Percentiles rank a stretch among this genome's conserved stretches.
Conservation (phyloP, 2,329 filamentous ascomycete species). For the Trichoderma brevicompactum region DNA sequence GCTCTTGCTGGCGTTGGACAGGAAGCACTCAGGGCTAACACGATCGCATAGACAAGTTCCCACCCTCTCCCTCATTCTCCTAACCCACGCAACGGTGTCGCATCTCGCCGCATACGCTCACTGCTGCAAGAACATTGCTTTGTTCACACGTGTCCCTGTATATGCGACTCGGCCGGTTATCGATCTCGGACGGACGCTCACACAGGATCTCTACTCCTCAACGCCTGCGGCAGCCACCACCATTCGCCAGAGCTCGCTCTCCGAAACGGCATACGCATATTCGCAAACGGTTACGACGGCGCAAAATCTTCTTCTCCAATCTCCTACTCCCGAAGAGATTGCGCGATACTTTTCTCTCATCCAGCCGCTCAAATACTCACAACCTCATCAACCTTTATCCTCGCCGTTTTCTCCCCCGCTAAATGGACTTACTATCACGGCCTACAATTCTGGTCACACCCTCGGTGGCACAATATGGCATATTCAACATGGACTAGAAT, state of each 20-base stretch:
- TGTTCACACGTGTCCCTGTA: conserved; percentile 88
- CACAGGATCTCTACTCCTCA: conserved; percentile 91
- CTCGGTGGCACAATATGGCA: conserved; percentile 98
- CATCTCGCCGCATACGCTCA: conserved; percentile 94
- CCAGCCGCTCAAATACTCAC: conserved; percentile 92
- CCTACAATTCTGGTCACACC: conserved; percentile 95
- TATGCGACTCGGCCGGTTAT: conserved; percentile 95
- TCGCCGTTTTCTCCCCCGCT: conserved; percentile 88
- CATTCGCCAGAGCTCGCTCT: conserved; percentile 73
- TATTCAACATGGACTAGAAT: conserved; percentile 94
- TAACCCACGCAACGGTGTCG: conserved; percentile 90
- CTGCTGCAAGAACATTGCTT: conserved; percentile 94
- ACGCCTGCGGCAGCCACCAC: conserved; percentile 86
- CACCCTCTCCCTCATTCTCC: conserved; percentile 87
- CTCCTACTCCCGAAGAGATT: conserved; percentile 86
- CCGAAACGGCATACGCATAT: conserved; percentile 62
- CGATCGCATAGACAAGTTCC: conserved; percentile 71
- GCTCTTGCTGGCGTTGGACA: neutral
- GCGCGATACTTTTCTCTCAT: conserved; percentile 89
- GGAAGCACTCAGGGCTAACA: conserved; percentile 32
- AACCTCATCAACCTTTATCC: conserved; percentile 86
- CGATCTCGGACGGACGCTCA: conserved; percentile 84
- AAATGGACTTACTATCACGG: conserved; percentile 90
- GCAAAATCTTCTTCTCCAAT: conserved; percentile 63
- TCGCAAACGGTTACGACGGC: conserved; percentile 54